phyloP scores from a whole-genome alignment of 2,329 filamentous ascomycete genomes.

The Davidsoniella australis region DNA sequence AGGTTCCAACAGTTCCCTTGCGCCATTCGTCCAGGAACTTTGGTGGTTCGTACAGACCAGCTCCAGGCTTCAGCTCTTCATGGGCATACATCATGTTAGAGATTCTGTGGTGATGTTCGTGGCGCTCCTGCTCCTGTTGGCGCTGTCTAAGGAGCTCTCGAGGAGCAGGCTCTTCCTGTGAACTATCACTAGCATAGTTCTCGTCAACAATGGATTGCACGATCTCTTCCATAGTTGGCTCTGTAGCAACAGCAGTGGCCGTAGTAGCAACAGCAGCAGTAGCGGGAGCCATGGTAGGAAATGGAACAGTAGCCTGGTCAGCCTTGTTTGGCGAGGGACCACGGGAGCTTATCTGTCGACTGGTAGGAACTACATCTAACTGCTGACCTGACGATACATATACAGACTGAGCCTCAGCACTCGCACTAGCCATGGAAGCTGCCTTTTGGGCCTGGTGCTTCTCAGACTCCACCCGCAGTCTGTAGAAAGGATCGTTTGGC shows the following conservation, averaged over 20 bases:
- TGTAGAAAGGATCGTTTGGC: constrained; percentile 32
- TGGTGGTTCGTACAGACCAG: constrained; percentile 40
- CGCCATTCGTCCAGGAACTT: constrained; percentile 57
- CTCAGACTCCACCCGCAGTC: constrained; percentile 26
- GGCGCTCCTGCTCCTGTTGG: constrained; percentile 6
- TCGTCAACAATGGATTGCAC: constrained; percentile 8
- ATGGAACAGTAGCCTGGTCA: neutral
- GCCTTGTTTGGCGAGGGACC: neutral
- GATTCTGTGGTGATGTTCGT: constrained; percentile 7
- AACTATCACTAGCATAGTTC: constrained; percentile 9
- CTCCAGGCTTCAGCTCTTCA: constrained; percentile 22
- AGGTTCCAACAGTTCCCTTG: constrained; percentile 43
- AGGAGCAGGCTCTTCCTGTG: constrained; percentile 7
- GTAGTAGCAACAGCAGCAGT: neutral
- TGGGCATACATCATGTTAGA: constrained; percentile 8
- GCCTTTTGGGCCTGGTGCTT: constrained; percentile 16
- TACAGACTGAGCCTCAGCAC: neutral
- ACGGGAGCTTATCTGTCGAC: neutral
- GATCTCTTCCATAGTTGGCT: constrained; percentile 13
- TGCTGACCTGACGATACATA: neutral
- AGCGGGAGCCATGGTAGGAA: constrained; percentile 14
- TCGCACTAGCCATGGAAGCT: constrained; percentile 1
- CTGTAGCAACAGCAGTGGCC: constrained; percentile 3
- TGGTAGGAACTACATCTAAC: neutral
- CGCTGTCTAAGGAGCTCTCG: constrained; percentile 4